A percentile compares a stretch with the other conserved stretches of the same genome.
phyloP scores from a whole-genome alignment of 306 rosid species.

The Lupinus albus region DNA sequence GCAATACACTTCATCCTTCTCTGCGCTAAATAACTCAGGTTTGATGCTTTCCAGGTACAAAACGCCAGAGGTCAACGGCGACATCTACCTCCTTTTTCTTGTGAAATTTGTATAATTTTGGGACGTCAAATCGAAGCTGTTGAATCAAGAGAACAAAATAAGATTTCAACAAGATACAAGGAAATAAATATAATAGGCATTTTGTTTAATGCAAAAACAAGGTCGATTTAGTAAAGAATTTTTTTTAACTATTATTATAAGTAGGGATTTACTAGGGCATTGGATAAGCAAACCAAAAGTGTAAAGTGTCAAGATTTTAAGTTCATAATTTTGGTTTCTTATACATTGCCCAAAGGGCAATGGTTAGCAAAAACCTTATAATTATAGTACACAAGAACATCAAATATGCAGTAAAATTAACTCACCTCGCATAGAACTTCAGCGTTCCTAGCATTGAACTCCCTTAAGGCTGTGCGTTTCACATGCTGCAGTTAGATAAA shows the following conservation, averaged over 20 bases:
- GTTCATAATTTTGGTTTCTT: too few relatives aligned
- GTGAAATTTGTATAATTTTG: slow-evolving; percentile 83
- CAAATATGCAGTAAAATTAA: slow-evolving; percentile 20
- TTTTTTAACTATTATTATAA: too few relatives aligned
- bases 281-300: too few relatives aligned
- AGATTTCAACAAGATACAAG: neutral
- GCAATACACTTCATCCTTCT: slow-evolving; percentile 3
- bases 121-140: slow-evolving; percentile 83
- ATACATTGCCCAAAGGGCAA: too few relatives aligned
- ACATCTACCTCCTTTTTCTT: slow-evolving; percentile 85
- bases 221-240: too few relatives aligned
- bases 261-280: too few relatives aligned
- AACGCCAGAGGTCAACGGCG: slow-evolving; percentile 93
- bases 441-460: slow-evolving; percentile 73
- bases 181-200: neutral
- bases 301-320: too few relatives aligned
- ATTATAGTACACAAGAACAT: too few relatives aligned
- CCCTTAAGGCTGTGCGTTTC: slow-evolving; percentile 70
- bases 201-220: too few relatives aligned
- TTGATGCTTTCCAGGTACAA: slow-evolving; percentile 58
- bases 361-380: too few relatives aligned
- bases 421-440: slow-evolving; percentile 88
- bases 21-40: slow-evolving; percentile 41
- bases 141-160: slow-evolving; percentile 21
- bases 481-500: slow-evolving; percentile 71